A percentile compares a stretch with the other conserved stretches of the same genome.
Evolutionary conservation across 2,329 filamentous ascomycete genomes (phyloP).

Genomic region (Xylaria hypoxylon): DNA sequence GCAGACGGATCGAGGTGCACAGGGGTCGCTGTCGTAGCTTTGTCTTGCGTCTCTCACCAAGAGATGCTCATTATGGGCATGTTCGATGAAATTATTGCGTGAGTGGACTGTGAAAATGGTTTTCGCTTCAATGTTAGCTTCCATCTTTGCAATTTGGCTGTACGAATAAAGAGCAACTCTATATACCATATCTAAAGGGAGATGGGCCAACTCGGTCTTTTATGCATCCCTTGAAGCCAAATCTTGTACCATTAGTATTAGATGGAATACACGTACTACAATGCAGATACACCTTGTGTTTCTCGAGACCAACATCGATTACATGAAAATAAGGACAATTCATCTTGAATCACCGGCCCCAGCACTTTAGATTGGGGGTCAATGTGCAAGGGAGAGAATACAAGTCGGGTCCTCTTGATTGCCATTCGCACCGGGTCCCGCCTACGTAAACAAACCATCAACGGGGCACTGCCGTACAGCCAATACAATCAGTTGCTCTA

Average conservation of each 20-base stretch:
- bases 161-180: not conserved
- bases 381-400: not conserved
- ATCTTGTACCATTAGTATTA: not conserved
- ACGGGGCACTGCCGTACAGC: no score
- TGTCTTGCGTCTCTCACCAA: not conserved
- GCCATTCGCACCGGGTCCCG: no score
- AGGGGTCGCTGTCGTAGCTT: not conserved
- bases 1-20: not conserved
- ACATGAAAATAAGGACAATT: not conserved
- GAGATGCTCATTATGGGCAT: not conserved
- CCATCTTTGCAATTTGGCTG: not conserved
- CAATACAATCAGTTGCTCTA: not conserved
- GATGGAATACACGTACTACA: not conserved
- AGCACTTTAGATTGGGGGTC: not conserved
- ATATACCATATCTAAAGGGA: not conserved
- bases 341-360: not conserved
- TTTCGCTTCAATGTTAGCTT: not conserved
- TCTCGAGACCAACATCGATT: not conserved
- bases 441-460: no score
- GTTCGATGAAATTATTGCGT: not conserved
- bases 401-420: not conserved
- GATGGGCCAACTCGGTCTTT: not conserved
- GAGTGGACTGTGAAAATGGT: slow-evolving; percentile 10
- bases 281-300: not conserved
- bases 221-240: not conserved